Evolutionary conservation across 202 grass and related monocot genomes (phyloP).

Genomic region (Zoysia matrella): DNA sequence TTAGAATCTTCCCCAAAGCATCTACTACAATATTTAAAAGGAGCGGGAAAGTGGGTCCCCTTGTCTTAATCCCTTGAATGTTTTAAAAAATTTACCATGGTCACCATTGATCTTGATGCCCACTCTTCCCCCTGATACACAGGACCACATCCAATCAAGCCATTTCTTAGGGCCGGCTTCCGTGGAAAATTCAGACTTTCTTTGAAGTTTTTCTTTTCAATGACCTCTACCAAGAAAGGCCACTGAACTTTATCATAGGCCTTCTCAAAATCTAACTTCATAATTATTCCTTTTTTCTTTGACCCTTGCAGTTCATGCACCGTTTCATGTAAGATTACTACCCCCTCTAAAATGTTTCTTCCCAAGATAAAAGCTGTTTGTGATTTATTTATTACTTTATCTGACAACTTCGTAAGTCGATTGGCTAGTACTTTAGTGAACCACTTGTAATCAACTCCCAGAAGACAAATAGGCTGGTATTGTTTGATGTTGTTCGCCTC

Average conservation of each 20-base stretch:
- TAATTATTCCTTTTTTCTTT: no score
- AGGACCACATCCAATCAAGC: background rate
- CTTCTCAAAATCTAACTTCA: background rate
- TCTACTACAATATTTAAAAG: background rate
- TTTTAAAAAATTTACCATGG: background rate
- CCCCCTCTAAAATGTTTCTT: background rate
- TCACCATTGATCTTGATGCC: background rate
- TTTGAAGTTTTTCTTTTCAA: accelerated
- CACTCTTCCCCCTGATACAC: accelerated
- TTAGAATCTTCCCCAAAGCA: accelerated
- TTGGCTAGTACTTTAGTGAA: background rate
- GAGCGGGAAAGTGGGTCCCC: background rate
- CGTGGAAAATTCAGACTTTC: no score
- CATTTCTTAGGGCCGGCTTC: no score
- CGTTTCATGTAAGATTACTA: background rate
- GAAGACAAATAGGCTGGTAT: background rate
- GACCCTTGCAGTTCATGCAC: background rate
- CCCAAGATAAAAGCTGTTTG: background rate
- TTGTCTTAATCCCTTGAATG: background rate
- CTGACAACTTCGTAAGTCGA: background rate
- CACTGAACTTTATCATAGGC: background rate
- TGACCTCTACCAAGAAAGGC: accelerated
- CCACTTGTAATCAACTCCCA: background rate
- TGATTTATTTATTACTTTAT: background rate
- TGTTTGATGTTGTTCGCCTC: background rate